Evolutionary conservation across 768 basidiomycete species (phyloP).

Genomic region (Amanita pallidorosea): DNA sequence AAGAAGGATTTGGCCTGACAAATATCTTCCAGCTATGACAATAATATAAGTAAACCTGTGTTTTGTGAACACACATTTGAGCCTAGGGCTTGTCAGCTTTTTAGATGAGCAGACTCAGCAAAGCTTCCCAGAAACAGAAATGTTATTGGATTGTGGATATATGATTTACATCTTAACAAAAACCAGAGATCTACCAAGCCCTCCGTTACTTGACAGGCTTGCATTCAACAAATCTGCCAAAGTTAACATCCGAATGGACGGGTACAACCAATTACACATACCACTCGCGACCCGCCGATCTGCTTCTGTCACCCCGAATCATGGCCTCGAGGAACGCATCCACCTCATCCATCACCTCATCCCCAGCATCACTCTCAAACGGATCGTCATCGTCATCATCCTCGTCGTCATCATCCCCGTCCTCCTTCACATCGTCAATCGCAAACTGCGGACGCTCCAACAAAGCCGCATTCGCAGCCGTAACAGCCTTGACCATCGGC

Average conservation of each 20-base stretch:
- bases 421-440: conserved; percentile 90
- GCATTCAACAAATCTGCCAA: background rate
- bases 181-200: no score
- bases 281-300: conserved; percentile 73
- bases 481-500: conserved; percentile 62
- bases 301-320: conserved; percentile 71
- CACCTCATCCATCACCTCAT: conserved; percentile 79
- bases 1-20: no score
- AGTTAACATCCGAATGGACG: conserved; percentile 27
- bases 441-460: conserved; percentile 93
- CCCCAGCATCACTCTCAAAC: conserved; percentile 34
- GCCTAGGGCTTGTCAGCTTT: no score
- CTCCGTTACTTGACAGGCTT: no score
- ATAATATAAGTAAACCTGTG: no score
- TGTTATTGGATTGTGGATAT: no score
- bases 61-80: no score
- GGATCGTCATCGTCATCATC: conserved; percentile 26
- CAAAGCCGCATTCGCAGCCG: conserved; percentile 70
- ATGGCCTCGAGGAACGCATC: conserved; percentile 95
- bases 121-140: no score
- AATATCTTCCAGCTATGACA: no score
- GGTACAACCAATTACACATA: conserved; percentile 15
- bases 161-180: no score
- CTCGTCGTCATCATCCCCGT: conserved; percentile 61
- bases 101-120: no score